Conservation (phyloP, 108 stramenopile genomes). For the Aurantiochytrium sp. region DNA sequence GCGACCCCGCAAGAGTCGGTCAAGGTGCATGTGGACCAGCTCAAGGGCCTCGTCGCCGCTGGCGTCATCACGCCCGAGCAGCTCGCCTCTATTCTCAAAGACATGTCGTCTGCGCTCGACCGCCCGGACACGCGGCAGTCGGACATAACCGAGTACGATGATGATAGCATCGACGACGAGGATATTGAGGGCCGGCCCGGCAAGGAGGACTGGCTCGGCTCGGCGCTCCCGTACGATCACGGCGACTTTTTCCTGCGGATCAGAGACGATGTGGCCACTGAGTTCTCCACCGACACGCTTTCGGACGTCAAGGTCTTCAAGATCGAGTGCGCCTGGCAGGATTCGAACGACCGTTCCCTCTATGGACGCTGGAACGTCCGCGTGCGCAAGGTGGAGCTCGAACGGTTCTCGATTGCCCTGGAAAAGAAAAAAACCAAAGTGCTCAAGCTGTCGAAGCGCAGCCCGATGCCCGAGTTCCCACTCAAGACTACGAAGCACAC, state of each 20-base stretch:
- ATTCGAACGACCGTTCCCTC: background rate
- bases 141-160: background rate
- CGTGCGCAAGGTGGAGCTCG: background rate
- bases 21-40: background rate
- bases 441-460: background rate
- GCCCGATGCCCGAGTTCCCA: background rate
- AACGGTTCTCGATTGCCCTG: background rate
- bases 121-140: background rate
- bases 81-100: background rate
- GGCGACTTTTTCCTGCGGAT: background rate
- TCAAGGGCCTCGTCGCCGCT: background rate
- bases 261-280: background rate
- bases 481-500: background rate
- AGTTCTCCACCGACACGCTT: background rate
- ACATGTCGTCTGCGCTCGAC: background rate
- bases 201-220: background rate
- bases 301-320: background rate
- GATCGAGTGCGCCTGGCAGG: background rate
- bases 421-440: background rate
- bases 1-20: background rate
- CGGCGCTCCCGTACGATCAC: background rate
- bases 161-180: background rate
- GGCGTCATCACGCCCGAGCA: background rate
- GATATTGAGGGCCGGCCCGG: background rate
- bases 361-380: background rate